Base-by-base conservation (phyloP, 129 eudicot species). In the Flaveria sonorensis region DNA sequence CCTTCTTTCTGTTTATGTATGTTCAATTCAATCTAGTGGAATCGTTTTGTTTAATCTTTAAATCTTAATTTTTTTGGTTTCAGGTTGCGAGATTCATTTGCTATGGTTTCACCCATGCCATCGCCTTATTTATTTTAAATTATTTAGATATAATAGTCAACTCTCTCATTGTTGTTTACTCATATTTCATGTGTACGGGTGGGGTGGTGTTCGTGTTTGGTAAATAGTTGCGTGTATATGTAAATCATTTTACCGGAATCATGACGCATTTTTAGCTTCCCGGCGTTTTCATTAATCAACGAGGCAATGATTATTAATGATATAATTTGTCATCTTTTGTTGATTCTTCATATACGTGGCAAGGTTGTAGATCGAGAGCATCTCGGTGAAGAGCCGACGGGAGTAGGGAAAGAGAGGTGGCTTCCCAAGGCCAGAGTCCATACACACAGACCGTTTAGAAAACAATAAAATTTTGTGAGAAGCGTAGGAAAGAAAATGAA, bases 11-110 rank as follows among this genome's bases (percentile, higher is more conserved):
- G n/a, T 73, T 15, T 15, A 30, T 20, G 40, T 7, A 59, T 9
- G 24, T 60, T 6, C 40, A 36, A 36, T 36, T 36, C 5, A 36
- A 36, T 36, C 40, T 36, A 36, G 40, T 36, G 7, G 40, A 36
- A 36, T 36, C 40, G 11, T 40, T 11, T 7, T 42, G 43, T 6
- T 68, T 3, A 11, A 10, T 42, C 0, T 39, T 14, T 39, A 7
- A 10, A 23, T 18, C 11, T 7, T 16, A 19, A 14, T 15, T 8
- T 18, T 18, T 46, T 36, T 55, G 39, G 50, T 83, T 83, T 69
- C 87, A 79, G 87, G 78, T 77, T 67, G 47, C 76, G 62, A 73
- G 80, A 61, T 50, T 66, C 80, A 2, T 83, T 76, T 76, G 70
- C 61, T 52, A 18, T 68, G 73, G 21, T 36, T 26, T 68, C 78